Base-by-base conservation (phyloP, 768 basidiomycete species). In the Kondoa malvinella region DNA sequence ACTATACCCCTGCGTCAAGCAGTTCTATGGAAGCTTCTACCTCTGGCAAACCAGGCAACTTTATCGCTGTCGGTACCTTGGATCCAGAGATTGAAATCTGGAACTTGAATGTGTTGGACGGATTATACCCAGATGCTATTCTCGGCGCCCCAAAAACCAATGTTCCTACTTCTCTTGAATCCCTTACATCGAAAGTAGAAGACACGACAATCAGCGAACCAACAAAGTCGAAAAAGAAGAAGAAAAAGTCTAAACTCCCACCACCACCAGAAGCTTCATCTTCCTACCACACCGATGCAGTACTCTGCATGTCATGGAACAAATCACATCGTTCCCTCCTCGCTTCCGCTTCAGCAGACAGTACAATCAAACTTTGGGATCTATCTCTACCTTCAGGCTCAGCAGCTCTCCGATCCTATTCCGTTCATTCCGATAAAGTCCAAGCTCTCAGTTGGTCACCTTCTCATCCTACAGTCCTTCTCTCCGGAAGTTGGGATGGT, bases 31-130 rank as follows among this genome's bases (percentile, higher is more conserved):
- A 34, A 71, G 79, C 68, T 70, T 77, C 72, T 68, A 77, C 65
- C 65, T 75, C 26, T 73, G 77, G 17, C 76, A 74, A 65, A 71
- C 77, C 61, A 50, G 72, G 73, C 59, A 94, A 87, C 76, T 96
- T 88, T 77, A 86, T 99, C 72, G 95, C 95, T 1, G 92, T 99
- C 21, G 95, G 94, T 15, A 94, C 92, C 1, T 84, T 97, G 66
- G 92, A 97, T 71, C 94, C 95, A 27, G 90, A 94, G 75, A 96
- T 99, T 70, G 95, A 99, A 78, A 94, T 99, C 73, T 99, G 92
- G 90, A 92, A 91, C 17, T 81, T 96, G 64, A 92, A 97, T 76
- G 81, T 87, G 32, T 82, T 99, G 61, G 94, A 97, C 74, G 85
- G 89, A 25, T 86, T 97, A 81, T 97, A 94, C 76, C 95, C 95